Base-by-base conservation (phyloP, 768 basidiomycete species). In the Mycena haematopus region DNA sequence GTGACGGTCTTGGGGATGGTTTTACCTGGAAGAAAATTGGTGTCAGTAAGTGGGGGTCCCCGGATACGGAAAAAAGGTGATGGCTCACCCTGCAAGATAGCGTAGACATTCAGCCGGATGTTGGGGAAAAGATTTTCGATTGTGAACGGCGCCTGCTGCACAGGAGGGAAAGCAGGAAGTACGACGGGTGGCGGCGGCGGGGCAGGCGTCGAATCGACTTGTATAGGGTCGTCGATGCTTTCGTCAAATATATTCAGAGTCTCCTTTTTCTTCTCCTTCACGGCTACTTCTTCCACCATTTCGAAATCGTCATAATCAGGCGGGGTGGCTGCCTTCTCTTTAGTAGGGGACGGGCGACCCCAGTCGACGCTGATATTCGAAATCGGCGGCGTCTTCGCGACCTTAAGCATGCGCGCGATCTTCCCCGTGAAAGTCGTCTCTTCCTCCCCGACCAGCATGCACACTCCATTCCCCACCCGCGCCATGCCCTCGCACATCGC, bases 401-500 rank as follows among this genome's bases (percentile, higher is more conserved):
- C 80, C 13, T 74, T 73, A n/a, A 84, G 60, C 36, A 84, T 72
- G 21, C 68, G 68, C 4, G 78, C 68, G 24, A 76, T 76, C 62
- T 84, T 83, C 2, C 70, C 75, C 31, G 79, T 76, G 2, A 79
- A 68, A 24, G 22, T 75, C 15, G 73, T 68, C 24, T 83, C 84
- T 1, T 76, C 71, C 5, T 82, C 84, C 1, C 69, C 69, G 3
- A 82, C 78, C 49, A 79, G 74, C 3, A 78, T 68, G 36, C 69
- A 77, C 6, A 73, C 69, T 19, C 84, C 84, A 2, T 77, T 73
- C 11, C 84, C 83, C 1, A 70, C 67, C 2, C 74, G 69, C 0
- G 83, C 83, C 31, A 84, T 75, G 0, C 73, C 66, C 36, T 77
- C 70, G 62, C 80, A 81, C 66, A 79, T 71, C 1, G 74, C 77